phyloP scores from a whole-genome alignment of 2,329 filamentous ascomycete genomes.

The Aspergillus bombycis region DNA sequence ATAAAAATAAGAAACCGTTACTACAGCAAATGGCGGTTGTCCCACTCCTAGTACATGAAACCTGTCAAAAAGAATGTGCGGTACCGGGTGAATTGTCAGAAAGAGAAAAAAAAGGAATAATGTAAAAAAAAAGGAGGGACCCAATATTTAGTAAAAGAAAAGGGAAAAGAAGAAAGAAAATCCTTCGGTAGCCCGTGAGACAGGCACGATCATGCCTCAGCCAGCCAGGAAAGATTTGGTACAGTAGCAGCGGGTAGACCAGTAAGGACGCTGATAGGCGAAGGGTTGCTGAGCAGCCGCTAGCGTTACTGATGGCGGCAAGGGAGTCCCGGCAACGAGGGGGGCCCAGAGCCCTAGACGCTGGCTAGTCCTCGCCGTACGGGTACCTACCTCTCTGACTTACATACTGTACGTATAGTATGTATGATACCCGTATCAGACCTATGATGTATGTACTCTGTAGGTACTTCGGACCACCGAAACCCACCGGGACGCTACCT shows the following conservation, averaged over 20 bases:
- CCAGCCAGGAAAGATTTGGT: conserved; percentile 22
- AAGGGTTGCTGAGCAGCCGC: conserved; percentile 36
- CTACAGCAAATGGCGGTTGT: conserved; percentile 12
- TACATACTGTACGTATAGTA: conserved; percentile 11
- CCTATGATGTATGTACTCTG: background rate
- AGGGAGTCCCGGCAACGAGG: conserved; percentile 44
- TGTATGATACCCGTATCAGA: background rate
- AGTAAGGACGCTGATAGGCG: conserved; percentile 35
- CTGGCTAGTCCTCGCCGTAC: conserved; percentile 9
- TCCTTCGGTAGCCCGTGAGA: conserved; percentile 25
- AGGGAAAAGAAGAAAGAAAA: conserved; percentile 13
- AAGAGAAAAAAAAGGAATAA: conserved; percentile 8
- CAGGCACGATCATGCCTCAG: conserved; percentile 30
- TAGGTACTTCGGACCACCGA: background rate
- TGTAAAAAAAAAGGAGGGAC: conserved; percentile 6
- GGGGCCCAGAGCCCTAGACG: conserved; percentile 13
- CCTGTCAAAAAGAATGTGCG: conserved; percentile 19
- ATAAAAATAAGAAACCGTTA: conserved; percentile 11
- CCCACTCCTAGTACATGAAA: conserved; percentile 19
- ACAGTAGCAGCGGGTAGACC: conserved; percentile 17
- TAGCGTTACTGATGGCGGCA: conserved; percentile 38
- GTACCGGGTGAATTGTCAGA: background rate
- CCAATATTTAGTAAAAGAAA: conserved; percentile 9
- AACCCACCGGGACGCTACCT: background rate
- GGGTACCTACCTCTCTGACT: conserved; percentile 13